A percentile compares a stretch with the other conserved stretches of the same genome.
phyloP scores from a whole-genome alignment of 1,284 basidiomycete genomes.

The Dichomitus squalens region DNA sequence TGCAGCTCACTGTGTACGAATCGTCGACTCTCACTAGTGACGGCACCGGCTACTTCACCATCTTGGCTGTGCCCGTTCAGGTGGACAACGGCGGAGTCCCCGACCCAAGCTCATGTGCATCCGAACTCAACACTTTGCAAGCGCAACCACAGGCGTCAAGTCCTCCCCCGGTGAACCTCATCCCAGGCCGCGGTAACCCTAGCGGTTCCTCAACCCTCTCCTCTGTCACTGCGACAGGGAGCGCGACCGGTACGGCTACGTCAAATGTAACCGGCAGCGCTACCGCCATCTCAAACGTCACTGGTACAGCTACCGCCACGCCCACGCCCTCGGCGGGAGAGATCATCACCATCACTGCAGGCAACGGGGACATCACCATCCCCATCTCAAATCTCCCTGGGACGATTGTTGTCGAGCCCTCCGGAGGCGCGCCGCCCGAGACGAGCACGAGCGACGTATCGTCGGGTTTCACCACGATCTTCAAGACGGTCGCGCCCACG shows the following conservation, averaged over 20 bases:
- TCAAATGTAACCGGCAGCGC: too few species aligned
- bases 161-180: conserved; percentile 22
- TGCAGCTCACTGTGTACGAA: conserved; percentile 55
- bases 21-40: conserved; percentile 37
- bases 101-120: conserved; percentile 31
- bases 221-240: neutral
- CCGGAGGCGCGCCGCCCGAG: conserved; percentile 18
- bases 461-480: conserved; percentile 20
- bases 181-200: neutral
- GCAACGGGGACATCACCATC: conserved; percentile 18
- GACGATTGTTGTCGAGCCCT: conserved; percentile 22
- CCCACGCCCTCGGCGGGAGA: neutral
- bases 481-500: conserved; percentile 21
- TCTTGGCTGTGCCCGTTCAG: conserved; percentile 46
- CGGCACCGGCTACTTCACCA: conserved; percentile 40
- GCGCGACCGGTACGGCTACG: too few species aligned
- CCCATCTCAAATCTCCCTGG: conserved; percentile 14
- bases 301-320: neutral
- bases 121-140: conserved; percentile 36
- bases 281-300: neutral
- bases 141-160: conserved; percentile 38
- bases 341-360: conserved; percentile 19
- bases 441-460: neutral
- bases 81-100: conserved; percentile 38
- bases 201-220: neutral